Conservation (phyloP, 345 rosid genomes). For the Eucalyptus pauciflora region DNA sequence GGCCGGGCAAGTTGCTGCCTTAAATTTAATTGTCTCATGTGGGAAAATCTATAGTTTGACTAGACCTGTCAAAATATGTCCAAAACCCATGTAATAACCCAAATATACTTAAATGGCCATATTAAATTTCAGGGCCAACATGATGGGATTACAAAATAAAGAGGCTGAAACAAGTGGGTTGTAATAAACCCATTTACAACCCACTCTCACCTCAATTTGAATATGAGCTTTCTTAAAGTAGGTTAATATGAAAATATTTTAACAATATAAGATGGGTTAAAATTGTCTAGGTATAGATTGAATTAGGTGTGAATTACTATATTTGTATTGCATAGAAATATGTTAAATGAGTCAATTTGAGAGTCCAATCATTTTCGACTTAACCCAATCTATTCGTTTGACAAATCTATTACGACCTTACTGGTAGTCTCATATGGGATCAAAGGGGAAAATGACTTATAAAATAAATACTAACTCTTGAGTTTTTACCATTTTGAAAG, state of each 20-base stretch:
- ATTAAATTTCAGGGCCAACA: background rate
- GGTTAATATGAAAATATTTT: too few relatives aligned
- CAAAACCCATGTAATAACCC: background rate
- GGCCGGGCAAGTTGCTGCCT: background rate
- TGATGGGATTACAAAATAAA: background rate
- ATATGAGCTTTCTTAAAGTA: too few relatives aligned
- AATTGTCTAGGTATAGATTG: too few relatives aligned
- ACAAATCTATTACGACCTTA: accelerated
- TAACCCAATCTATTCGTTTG: background rate
- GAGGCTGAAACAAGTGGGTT: background rate
- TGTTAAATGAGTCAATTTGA: background rate
- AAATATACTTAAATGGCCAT: background rate
- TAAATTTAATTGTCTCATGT: background rate
- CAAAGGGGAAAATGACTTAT: too few relatives aligned
- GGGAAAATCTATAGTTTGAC: background rate
- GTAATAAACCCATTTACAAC: background rate
- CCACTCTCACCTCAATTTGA: background rate
- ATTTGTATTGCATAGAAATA: too few relatives aligned
- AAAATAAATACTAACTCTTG: too few relatives aligned
- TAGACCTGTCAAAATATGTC: background rate
- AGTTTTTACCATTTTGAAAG: too few relatives aligned
- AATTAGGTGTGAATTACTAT: too few relatives aligned
- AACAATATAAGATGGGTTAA: background rate
- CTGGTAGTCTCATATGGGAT: background rate
- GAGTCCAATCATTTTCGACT: background rate